A percentile compares a stretch with the other conserved stretches of the same genome.
Conservation (phyloP, 176 grass and related monocot genomes). For the Chloris gayana region DNA sequence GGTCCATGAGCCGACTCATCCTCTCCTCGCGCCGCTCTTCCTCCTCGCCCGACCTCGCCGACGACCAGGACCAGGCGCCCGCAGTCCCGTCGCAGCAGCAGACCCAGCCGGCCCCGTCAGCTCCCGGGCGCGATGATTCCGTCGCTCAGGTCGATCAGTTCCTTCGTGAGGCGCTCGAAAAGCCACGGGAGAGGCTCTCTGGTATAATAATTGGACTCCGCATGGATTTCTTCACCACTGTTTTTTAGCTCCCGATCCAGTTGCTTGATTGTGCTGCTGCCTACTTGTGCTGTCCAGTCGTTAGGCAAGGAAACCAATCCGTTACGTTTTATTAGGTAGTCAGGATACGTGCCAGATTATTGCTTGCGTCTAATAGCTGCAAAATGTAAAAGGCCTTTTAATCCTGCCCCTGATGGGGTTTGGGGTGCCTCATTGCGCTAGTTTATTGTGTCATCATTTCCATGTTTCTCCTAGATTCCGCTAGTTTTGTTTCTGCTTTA, state of each 20-base stretch:
- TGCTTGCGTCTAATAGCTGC: not conserved
- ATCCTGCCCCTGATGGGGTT: not conserved
- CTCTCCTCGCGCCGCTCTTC: constrained; percentile 48
- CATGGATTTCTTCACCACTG: not conserved
- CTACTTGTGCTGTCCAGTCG: not conserved
- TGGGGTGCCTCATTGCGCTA: not conserved
- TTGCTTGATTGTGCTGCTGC: not conserved
- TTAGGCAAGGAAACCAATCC: not conserved
- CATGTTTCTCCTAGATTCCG: not conserved
- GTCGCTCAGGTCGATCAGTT: constrained; percentile 84
- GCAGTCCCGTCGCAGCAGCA: constrained; percentile 1
- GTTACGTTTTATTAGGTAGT: not conserved
- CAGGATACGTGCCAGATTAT: not conserved
- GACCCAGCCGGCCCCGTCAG: not conserved
- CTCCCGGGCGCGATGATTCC: constrained; percentile 34
- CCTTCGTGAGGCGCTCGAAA: constrained; percentile 91
- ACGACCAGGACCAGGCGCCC: not conserved
- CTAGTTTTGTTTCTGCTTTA: not conserved
- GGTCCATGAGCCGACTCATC: constrained; percentile 67
- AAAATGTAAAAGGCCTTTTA: not conserved
- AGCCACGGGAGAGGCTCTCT: constrained; percentile 84
- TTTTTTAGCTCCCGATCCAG: not conserved
- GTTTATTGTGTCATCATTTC: not conserved
- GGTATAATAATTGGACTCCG: constrained; percentile 39
- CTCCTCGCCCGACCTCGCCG: constrained; percentile 47